Base-by-base conservation (phyloP, 1,284 basidiomycete species). In the Kwoniella shivajii region DNA sequence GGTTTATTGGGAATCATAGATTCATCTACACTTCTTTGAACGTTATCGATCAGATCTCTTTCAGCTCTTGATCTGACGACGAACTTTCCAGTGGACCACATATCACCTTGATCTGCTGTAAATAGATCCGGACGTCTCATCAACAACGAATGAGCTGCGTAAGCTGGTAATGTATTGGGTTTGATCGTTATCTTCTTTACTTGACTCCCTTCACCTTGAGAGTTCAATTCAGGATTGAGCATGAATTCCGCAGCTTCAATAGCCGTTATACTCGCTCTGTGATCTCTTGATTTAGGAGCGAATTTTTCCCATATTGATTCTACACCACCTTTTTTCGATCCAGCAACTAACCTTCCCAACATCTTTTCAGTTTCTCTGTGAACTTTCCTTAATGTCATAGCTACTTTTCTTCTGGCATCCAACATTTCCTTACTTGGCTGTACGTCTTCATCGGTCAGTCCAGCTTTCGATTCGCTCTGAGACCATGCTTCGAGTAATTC, bases 101-200 rank as follows among this genome's bases (percentile, higher is more conserved):
- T 89, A 34, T 80, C 77, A 30, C 78, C 73, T 22, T 80, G 74
- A 50, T 85, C 82, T 0, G 86, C 84, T 20, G 88, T 71, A 64
- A 90, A 98, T 45, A 86, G 78, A 18, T 83, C 68, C 1, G 85
- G 73, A 13, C 84, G 78, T 9, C 79, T 74, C 85, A 95, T 88
- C 60, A 97, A 78, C 59, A 86, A 82, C 54, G 83, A 82, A 75
- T 96, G 92, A 0, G 87, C 81, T 0, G 88, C 90, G 59, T 89
- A 84, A 9, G 66, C 74, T 26, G 67, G 73, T 47, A 73, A 62
- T 14, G 56, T 75, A 51, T 59, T 66, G 6, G 55, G 60, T 3
- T 57, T 64, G 33, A 65, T 57, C 29, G 34, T 42, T 30, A 60
- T 62, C 9, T 42, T 24, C 39, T 37, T 26, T 29, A 16, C 55